Evolutionary conservation across 2,329 filamentous ascomycete genomes (phyloP), one percentile per base, ranked within the genome.

Genomic region (Exophiala mesophila): DNA sequence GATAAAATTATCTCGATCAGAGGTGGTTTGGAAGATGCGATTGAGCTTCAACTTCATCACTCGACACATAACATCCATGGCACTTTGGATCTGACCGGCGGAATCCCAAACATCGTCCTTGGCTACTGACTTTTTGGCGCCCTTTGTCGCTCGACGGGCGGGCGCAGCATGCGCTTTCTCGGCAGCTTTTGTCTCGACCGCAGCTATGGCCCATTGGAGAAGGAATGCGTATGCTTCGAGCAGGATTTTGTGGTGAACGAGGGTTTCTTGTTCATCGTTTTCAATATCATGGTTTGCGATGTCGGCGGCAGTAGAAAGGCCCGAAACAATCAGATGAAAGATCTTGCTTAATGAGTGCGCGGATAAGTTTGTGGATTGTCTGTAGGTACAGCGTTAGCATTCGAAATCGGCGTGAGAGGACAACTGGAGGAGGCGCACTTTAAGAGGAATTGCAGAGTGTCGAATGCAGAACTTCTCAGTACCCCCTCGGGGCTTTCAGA

Each of bases 151-250:
- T 58, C 87, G 76, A 57, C 86, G 76, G 5, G 79, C 76, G n/a
- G 76, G 78, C 2, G 84, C 81, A 5, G 82, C 70, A 1, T 83
- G 81, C 0, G 88, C 81, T 66, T 94, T 97, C 65, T 97, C 92
- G 33, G 88, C 85, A 2, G 88, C 85, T 66, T 95, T 94, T 28
- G 85, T 83, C 66, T 98, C 92, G 36, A 96, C 87, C n/a, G 85
- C 88, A 5, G 88, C 84, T 52, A 97, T 84, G 5, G 88, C 86
- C 94, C 92, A 98, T 64, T 96, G 89, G 36, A 98, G 69, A 8
- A 98, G 72, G 59, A 95, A 98, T 23, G 83, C 90, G 62, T 94
- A 97, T 59, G 94, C 85, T 63, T 98, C 92, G 53, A 98, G 76
- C 2, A 96, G 74, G 54, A 85, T 81, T 65, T 95, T 96, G 70